Base-by-base conservation (phyloP, 2,329 filamentous ascomycete species). In the Salinomyces thailandicus region DNA sequence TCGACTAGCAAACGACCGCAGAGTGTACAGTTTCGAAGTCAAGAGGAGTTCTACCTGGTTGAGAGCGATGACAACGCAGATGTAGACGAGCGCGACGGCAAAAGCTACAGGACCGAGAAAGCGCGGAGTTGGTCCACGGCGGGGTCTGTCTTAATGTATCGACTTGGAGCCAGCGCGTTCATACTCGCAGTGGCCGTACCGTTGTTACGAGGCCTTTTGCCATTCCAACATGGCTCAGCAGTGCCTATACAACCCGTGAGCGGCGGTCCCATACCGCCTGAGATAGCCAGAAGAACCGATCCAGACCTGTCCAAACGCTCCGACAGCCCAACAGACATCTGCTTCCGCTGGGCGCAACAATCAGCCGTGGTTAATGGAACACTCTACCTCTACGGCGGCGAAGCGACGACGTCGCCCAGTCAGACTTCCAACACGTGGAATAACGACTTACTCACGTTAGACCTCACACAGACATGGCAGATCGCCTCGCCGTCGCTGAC, bases 361-460 rank as follows among this genome's bases (percentile, higher is more conserved):
- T 71, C 68, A 42, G 75, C 82, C 3, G 55, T 81, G 22, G 68
- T 87, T 12, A 85, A 85, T 46, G 81, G 81, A 11, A 86, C 80
- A 0, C 53, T 86, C 3, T 87, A 84, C 54, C 71, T 85, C 37
- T 87, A 85, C 47, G 82, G 82, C 22, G 83, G 82, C 17, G 71
- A 80, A 46, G 71, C 75, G 11, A 80, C 69, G 33, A 72, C 66
- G 1, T 57, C 67, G 12, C 57, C 67, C 11, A 67, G 69, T 22
- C 81, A 86, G 49, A 68, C 62, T 1, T 59, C 63, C 5, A 63
- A 84, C 51, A 79, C 75, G 1, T 86, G 81, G 81, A 85, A 81
- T 48, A 85, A 85, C 50, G 67, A 85, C 55, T 81, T 87, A 49
- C 60, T 86, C 17, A 71, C 71, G 0, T 60, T 86, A n/a, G 79